Percentiles rank a stretch among this genome's conserved stretches.
Evolutionary conservation across 805 yeast species (phyloP).

Genomic region (Saccharomycopsis sp.): DNA sequence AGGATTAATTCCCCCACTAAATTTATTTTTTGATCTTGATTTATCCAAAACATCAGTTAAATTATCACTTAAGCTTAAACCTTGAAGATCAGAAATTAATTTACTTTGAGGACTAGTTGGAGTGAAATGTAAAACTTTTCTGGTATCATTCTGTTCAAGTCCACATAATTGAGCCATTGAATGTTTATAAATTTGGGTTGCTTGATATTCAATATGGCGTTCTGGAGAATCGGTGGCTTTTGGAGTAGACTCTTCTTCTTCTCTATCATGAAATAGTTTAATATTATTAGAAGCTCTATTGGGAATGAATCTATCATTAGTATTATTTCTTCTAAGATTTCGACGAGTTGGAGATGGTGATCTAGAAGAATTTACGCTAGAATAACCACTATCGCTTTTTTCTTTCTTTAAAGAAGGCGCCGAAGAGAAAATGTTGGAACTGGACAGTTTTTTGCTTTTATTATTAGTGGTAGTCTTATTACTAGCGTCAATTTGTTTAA

Average conservation of each 20-base stretch:
- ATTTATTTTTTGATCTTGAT: neutral
- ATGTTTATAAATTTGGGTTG: slow-evolving; percentile 45
- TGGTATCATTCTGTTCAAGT: slow-evolving; percentile 39
- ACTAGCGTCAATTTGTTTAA: no score
- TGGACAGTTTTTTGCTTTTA: no score
- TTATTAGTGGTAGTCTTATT: no score
- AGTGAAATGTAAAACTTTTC: slow-evolving; percentile 25
- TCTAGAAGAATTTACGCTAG: slow-evolving; percentile 16
- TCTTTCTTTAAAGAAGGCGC: neutral
- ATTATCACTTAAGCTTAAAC: slow-evolving; percentile 17
- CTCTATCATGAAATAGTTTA: slow-evolving; percentile 27
- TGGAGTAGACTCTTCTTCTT: neutral
- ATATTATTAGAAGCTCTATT: slow-evolving; percentile 37
- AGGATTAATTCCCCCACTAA: slow-evolving; percentile 22
- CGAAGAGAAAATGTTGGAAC: neutral
- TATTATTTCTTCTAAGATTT: slow-evolving; percentile 22
- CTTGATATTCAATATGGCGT: slow-evolving; percentile 32
- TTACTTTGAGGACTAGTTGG: neutral
- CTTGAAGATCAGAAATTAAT: slow-evolving; percentile 19
- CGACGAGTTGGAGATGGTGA: slow-evolving; percentile 11
- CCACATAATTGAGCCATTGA: slow-evolving; percentile 95
- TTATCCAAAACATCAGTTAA: slow-evolving; percentile 19
- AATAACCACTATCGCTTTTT: slow-evolving; percentile 18
- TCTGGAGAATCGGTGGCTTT: slow-evolving; percentile 34
- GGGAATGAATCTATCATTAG: slow-evolving; percentile 54